These are phyloP conservation scores for Fusarium guadeloupense DNA, from an alignment of 2,329 filamentous ascomycete species.

Conservation along the genomic window DNA sequence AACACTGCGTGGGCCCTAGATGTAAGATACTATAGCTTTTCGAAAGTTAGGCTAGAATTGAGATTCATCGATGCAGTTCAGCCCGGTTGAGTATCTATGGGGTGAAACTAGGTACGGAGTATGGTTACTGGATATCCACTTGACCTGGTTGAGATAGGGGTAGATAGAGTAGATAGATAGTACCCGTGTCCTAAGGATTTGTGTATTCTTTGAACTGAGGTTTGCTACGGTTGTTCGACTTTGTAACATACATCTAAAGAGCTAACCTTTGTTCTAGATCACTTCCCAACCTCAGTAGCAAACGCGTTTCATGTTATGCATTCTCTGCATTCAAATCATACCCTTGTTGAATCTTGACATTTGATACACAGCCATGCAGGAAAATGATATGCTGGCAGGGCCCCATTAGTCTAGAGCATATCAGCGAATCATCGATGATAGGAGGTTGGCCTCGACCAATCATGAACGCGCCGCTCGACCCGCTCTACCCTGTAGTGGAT, in stretches of 20 bases:
- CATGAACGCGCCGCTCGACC: conserved; percentile 13
- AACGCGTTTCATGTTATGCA: not conserved
- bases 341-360: conserved; percentile 18
- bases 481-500: conserved; percentile 8
- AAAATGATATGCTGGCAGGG: conserved; percentile 34
- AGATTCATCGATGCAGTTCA: not conserved
- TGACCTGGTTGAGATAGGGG: not conserved
- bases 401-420: conserved; percentile 20
- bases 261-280: no score
- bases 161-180: not conserved
- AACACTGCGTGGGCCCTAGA: not conserved
- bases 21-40: not conserved
- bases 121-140: not conserved
- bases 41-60: not conserved
- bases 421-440: conserved; percentile 23
- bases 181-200: no score
- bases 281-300: not conserved
- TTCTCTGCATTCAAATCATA: not conserved
- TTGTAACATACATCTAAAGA: no score
- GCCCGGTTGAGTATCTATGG: no score
- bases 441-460: conserved; percentile 2
- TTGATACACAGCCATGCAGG: conserved; percentile 22
- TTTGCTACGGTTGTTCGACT: no score
- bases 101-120: not conserved
- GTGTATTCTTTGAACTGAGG: no score